Conservation (phyloP, 192 early-diverging fungal genomes). For the Backusella liffmaniae region DNA sequence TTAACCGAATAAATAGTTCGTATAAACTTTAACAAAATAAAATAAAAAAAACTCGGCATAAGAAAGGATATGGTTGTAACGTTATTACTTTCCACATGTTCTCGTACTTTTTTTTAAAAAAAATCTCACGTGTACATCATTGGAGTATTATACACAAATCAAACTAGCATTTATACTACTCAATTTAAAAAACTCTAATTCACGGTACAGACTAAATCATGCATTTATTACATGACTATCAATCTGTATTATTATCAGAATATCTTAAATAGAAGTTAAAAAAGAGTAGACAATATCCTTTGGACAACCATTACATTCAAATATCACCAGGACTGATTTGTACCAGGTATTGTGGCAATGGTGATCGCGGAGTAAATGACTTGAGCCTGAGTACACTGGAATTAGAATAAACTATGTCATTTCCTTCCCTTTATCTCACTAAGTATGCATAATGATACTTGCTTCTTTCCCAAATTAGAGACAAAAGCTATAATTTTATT, state of each 20-base stretch:
- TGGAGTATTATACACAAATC: background rate
- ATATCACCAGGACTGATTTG: conserved; percentile 2
- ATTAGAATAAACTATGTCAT: background rate
- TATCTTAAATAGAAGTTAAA: background rate
- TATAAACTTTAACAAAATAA: background rate
- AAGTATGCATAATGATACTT: background rate
- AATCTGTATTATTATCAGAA: background rate
- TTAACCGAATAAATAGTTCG: background rate
- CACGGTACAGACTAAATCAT: background rate
- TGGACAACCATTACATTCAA: background rate
- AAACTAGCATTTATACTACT: background rate
- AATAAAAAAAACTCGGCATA: background rate
- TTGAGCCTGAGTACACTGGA: background rate
- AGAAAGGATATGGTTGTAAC: background rate
- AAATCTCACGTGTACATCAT: background rate
- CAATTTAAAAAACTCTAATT: background rate
- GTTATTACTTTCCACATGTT: background rate
- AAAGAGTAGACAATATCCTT: background rate
- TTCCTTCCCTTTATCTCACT: background rate
- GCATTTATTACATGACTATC: background rate
- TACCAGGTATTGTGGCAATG: background rate
- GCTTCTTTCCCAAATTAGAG: background rate
- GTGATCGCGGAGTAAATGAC: background rate
- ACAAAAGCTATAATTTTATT: background rate
- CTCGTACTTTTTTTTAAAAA: background rate